phyloP scores from a whole-genome alignment of 1,284 basidiomycete genomes.

The Tilletia walkeri region DNA sequence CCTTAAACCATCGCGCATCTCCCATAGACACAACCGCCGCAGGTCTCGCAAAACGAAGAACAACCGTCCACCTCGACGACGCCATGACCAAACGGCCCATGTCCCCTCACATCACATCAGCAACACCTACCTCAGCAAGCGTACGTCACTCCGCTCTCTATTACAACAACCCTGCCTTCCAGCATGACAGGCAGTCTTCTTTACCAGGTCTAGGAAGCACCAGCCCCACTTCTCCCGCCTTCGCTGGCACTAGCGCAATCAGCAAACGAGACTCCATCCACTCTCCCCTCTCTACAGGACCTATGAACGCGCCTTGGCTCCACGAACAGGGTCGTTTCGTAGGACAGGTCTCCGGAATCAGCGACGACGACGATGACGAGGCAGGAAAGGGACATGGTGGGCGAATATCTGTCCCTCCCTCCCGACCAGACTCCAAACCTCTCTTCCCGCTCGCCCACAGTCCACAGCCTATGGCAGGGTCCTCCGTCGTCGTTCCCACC shows the following conservation, averaged over 20 bases:
- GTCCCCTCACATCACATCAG: slow-evolving; percentile 13
- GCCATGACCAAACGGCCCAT: neutral
- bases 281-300: slow-evolving; percentile 7
- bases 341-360: neutral
- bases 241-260: neutral
- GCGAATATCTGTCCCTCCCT: slow-evolving; percentile 34
- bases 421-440: slow-evolving; percentile 22
- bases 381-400: slow-evolving; percentile 43
- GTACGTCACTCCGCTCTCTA: neutral
- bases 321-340: neutral
- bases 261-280: slow-evolving; percentile 14
- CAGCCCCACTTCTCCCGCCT: neutral
- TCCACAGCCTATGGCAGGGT: neutral
- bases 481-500: neutral
- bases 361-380: slow-evolving; percentile 34
- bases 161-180: neutral
- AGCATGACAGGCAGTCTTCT: neutral
- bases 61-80: neutral
- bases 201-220: neutral
- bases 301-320: neutral
- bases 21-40: neutral
- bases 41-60: neutral
- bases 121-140: slow-evolving; percentile 11
- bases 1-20: neutral
- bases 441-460: slow-evolving; percentile 23